A percentile compares a stretch with the other conserved stretches of the same genome.
phyloP scores from a whole-genome alignment of 2,329 filamentous ascomycete species.

The Teratosphaeria epicoccoides region DNA sequence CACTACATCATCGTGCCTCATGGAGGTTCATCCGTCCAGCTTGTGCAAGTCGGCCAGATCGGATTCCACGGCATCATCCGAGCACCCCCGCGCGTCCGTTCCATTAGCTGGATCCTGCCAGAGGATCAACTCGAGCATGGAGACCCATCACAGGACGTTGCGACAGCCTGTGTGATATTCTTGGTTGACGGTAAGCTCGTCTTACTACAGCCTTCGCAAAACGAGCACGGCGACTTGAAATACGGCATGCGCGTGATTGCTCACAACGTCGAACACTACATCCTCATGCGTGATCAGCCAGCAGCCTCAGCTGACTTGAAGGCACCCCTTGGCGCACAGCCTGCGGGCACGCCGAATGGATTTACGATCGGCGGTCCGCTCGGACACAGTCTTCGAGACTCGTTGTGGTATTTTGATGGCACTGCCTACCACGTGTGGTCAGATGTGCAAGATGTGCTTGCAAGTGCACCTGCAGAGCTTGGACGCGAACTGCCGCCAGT shows the following conservation, averaged over 20 bases:
- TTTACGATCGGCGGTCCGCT: constrained; percentile 14
- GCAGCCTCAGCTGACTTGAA: constrained; percentile 13
- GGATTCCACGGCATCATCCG: constrained; percentile 93
- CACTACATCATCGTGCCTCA: constrained; percentile 79
- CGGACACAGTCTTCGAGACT: constrained; percentile 59
- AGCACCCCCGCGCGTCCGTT: constrained; percentile 81
- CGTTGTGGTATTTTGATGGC: constrained; percentile 90
- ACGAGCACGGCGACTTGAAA: constrained; percentile 73
- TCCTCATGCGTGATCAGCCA: constrained; percentile 74
- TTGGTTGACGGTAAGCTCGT: constrained; percentile 97
- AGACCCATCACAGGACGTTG: constrained; percentile 90
- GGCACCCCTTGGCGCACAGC: constrained; percentile 1
- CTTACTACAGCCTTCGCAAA: constrained; percentile 74
- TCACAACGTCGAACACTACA: constrained; percentile 92
- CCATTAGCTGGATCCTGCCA: constrained; percentile 90
- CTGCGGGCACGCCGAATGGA: constrained; percentile 9
- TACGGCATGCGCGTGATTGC: constrained; percentile 98
- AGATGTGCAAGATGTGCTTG: constrained; percentile 73
- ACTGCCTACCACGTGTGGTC: constrained; percentile 78
- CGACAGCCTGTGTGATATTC: constrained; percentile 85
- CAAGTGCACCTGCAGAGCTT: constrained; percentile 55
- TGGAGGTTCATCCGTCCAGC: constrained; percentile 53
- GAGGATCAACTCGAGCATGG: constrained; percentile 83
- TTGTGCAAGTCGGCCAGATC: constrained; percentile 94
- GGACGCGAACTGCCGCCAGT: constrained; percentile 61